Base-by-base conservation (phyloP, 192 early-diverging fungal genomes). In the Paraglomus occultum region DNA sequence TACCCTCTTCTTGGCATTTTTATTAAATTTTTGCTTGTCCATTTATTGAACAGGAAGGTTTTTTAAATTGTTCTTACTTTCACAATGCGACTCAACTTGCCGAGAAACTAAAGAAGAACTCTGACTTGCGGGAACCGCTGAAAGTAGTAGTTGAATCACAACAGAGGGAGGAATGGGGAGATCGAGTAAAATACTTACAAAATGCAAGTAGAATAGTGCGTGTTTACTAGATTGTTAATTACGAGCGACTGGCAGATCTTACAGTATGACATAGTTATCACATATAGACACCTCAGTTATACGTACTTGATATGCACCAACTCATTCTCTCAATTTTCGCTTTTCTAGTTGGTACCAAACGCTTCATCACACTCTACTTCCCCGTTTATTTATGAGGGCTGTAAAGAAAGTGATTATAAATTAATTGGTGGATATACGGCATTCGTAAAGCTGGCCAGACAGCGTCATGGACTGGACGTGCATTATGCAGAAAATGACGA, bases 371-470 rank as follows among this genome's bases (percentile, higher is more conserved):
- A 82, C 58, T 64, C 61, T 45, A 75, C 80, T 17, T 82, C 80
- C 0, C 80, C 80, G 20, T 82, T 82, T 49, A 77, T 82, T 58
- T 82, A 82, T 61, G 77, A 82, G 62, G 80, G 80, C 5, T 82
- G 80, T 73, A 70, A 60, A 8, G 31, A 51, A 40, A 42, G 55
- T 10, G 48, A 75, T 8, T 69, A 71, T 43, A 72, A 65, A 68
- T 72, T 77, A 44, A 53, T 82, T 42, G 80, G 80, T 11, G 80
- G 80, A 14, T 82, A 77, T 51, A 70, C 54, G 2, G 76, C 75
- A 8, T 80, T 82, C 73, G 68, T 60, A n/a, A 47, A 73, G 58
- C 46, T 57, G 17, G 54, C 72, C 12, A 71, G 60, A 18, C 11
- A 17, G 8, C 50, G 50, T 15, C 64, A 67, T 31, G 31, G 31